Base-by-base conservation (phyloP, 1,139 yeast genomes). In the Debaryomyces psychrophilus region DNA sequence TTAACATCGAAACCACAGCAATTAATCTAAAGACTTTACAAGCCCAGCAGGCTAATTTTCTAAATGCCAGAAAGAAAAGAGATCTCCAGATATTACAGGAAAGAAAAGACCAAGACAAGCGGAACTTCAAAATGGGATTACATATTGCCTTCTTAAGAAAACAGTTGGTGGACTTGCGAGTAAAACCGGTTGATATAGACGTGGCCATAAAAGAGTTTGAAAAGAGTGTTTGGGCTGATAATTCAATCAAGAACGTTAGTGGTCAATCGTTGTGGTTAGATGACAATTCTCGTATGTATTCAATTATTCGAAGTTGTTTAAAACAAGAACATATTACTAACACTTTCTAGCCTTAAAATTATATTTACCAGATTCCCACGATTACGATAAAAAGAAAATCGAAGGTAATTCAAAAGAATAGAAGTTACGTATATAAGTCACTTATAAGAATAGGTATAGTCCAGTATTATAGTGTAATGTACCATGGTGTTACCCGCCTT, bases 111-210 rank as follows among this genome's bases (percentile, higher is more conserved):
- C 64, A 61, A 37, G 79, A 76, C 40, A 80, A 76, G 53, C 71
- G 86, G 46, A 74, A 74, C 55, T 77, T 76, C 71, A 81, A 79
- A 59, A 78, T 84, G 85, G 74, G 80, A 7, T 65, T 83, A 56
- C 90, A 85, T 58, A 71, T 85, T 36, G 88, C 87, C 1, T 63
- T 84, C 58, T 65, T 85, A 34, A 68, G 87, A 44, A 73, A 81
- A 54, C 89, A 84, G 59, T 65, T 85, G 46, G 50, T 62, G 5
- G 85, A 82, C 8, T 56, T 62, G 4, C 85, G 85, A 0, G 51
- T 74, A 8, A 74, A 72, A n/a, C 88, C 90, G 2, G 64, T 68
- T 11, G 70, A 70, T 17, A 73, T 84, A 20, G 82, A 81, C 2
- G 65, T 68, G 14, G 87, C 82, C 1, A 54, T 80, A 5, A 66